phyloP scores from a whole-genome alignment of 495 filamentous ascomycete genomes.

The Tuber brumale region DNA sequence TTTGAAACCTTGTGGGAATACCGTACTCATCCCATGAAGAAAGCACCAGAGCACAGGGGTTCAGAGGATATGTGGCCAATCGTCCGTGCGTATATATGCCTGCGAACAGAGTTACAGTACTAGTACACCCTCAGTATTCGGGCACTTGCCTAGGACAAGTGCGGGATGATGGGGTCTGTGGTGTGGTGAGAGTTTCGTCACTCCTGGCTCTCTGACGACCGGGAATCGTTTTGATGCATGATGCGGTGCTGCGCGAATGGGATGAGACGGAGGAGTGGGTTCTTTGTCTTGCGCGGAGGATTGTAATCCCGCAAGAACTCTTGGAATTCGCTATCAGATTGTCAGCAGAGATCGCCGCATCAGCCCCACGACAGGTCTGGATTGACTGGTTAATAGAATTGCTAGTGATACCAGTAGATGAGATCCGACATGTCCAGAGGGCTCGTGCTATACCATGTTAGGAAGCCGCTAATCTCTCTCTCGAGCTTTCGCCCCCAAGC shows the following conservation, averaged over 20 bases:
- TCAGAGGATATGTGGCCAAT: not conserved
- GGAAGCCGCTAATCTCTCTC: not conserved
- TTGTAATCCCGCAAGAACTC: slow-evolving; percentile 11
- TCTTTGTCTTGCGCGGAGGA: not conserved
- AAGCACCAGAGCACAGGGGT: not conserved
- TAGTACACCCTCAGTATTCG: not conserved
- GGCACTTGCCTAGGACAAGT: not conserved
- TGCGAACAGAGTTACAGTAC: not conserved
- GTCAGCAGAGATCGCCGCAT: not conserved
- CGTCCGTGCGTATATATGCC: not conserved
- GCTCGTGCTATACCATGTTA: not conserved
- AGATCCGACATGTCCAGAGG: not conserved
- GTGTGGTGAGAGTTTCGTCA: not conserved
- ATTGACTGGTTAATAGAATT: not conserved
- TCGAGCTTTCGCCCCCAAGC: not conserved
- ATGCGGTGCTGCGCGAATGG: not conserved
- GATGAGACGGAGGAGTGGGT: not conserved
- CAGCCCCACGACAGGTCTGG: not conserved
- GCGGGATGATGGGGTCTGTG: not conserved
- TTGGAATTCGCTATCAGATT: not conserved
- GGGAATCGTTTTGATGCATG: not conserved
- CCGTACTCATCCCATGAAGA: not conserved
- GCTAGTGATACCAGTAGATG: not conserved
- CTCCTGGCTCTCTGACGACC: not conserved
- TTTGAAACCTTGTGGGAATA: not conserved